Evolutionary conservation across 352 stramenopile genomes (phyloP).

Genomic region (Aphanomyces astaci): DNA sequence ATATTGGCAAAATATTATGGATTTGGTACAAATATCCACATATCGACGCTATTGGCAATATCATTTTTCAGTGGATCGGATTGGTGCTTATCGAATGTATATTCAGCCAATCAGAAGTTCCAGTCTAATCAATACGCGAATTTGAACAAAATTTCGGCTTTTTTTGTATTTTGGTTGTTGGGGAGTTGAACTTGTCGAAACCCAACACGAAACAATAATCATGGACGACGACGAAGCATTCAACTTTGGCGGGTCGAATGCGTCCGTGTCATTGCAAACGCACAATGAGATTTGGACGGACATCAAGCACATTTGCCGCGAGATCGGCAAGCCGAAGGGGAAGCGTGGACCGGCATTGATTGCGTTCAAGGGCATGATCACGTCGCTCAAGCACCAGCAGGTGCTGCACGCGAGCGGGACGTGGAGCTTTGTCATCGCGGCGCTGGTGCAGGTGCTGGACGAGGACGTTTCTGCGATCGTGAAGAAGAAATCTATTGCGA

Average conservation of each 20-base stretch:
- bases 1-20: too few species aligned
- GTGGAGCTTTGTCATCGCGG: conserved; percentile 14
- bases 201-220: conserved; percentile 34
- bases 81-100: background rate
- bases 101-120: background rate
- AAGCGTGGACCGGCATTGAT: background rate
- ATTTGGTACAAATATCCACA: background rate
- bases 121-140: too few species aligned
- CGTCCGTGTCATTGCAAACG: background rate
- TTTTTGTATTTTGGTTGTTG: too few species aligned
- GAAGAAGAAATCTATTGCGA: conserved; percentile 4
- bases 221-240: background rate
- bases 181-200: background rate
- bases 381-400: background rate
- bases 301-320: conserved; percentile 5
- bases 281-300: conserved; percentile 11
- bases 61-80: background rate
- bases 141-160: too few species aligned
- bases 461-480: background rate
- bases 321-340: conserved; percentile 10
- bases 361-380: background rate
- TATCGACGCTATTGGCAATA: background rate
- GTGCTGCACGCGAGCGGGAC: conserved; percentile 5
- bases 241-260: background rate
- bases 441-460: conserved; percentile 10